Base-by-base conservation (phyloP, 1,284 basidiomycete genomes). In the Sanghuangporus sanghuang region DNA sequence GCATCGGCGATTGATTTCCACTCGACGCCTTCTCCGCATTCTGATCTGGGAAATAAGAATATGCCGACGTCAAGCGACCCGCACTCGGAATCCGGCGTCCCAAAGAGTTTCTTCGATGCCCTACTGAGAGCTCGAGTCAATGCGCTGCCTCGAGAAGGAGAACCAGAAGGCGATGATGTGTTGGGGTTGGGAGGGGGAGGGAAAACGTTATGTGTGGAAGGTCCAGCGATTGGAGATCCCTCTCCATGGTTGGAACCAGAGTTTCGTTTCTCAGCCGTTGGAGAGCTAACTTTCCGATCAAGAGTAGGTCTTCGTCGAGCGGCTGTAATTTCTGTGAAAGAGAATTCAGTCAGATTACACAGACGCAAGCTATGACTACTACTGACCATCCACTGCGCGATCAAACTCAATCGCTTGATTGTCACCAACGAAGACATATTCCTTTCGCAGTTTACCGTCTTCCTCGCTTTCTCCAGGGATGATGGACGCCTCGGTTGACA, bases 71-170 rank as follows among this genome's bases (percentile, higher is more conserved):
- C 1, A 72, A 67, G 56, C 73, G 76, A 36, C 73, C 73, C 44
- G 77, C 76, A 9, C 73, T 71, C 68, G 67, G 73, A 69, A 64
- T 77, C 72, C 72, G 64, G 79, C 6, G 84, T 80, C 1, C 94
- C 93, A 69, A 96, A 95, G 3, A 97, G 79, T 70, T 93, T 95
- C 73, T 95, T 90, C n/a, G 92, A 91, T 0, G 95, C 95, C 48
- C 93, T 82, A 68, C 85, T 95, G 57, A 98, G 79, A 0, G 94
- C 96, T 9, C 94, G 86, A 57, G 93, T 91, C 3, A 95, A 81
- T 0, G 92, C 89, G 64, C 91, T 92, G 81, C 83, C 5, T 81
- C 79, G 18, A 83, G 79, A 85, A n/a, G 44, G 44, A 0, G 87
- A 87, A 1, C 85, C 86, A 0, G 86, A 86, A 16, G 85, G 76